Base-by-base conservation (phyloP, 1,284 basidiomycete species). In the Ganoderma meredithae region DNA sequence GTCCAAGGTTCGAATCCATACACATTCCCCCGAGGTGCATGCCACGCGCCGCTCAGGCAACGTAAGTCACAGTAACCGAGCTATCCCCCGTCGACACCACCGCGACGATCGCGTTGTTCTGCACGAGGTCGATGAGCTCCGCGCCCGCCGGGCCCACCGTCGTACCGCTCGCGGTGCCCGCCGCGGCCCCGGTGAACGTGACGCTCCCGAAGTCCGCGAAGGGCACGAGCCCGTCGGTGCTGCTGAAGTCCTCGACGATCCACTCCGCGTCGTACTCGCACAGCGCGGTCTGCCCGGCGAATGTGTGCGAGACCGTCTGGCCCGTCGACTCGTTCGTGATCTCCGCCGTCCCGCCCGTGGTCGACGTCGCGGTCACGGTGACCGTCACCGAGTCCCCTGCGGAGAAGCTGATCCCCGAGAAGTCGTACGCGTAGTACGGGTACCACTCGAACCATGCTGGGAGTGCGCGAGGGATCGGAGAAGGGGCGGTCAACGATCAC, bases 151-250 rank as follows among this genome's bases (percentile, higher is more conserved):
- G 79, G 12, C 41, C 39, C 27, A 55, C 49, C 9, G 55, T 60
- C 31, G 56, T 6, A 63, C 71, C 69, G 65, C 61, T 62, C 31
- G n/a, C 22, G 25, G 65, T 68, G 39, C 53, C 56, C 49, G 67
- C 71, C 19, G 60, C 63, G 40, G 63, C 69, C 52, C 65, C 67
- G 15, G 71, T 70, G 69, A 72, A 72, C 39, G 75, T 77, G 68
- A 81, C 77, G 47, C 77, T 78, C 66, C 79, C 79, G 58, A 79
- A 83, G 77, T 81, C 76, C 55, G 80, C 79, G 69, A 81, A 78
- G n/a, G 78, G 76, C 27, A 81, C 81, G 61, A 80, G 78, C 8
- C 66, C 70, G 63, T 65, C 71, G 67, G 65, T 68, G 65, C 76
- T 71, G 69, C 76, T 74, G 71, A 75, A 81, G 76, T 82, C 80